A percentile compares a stretch with the other conserved stretches of the same genome.
phyloP scores from a whole-genome alignment of 2,329 filamentous ascomycete species.

The Verticillium zaregamsianum region DNA sequence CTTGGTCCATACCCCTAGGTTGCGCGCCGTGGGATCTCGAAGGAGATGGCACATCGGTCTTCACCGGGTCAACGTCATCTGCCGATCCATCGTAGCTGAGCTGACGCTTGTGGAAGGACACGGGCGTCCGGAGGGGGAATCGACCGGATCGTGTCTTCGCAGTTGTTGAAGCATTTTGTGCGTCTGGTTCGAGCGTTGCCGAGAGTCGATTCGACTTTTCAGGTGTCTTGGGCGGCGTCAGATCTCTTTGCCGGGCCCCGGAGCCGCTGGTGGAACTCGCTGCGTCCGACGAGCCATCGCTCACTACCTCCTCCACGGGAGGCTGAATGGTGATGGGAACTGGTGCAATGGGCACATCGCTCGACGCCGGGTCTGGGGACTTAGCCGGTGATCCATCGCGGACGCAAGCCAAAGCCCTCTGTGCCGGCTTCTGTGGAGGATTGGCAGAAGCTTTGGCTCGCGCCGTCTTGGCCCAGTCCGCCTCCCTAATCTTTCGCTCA shows the following conservation, averaged over 20 bases:
- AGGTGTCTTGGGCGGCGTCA: background rate
- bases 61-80: slow-evolving; percentile 2
- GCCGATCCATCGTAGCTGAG: background rate
- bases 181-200: background rate
- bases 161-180: background rate
- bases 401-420: background rate
- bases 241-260: background rate
- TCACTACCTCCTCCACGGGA: slow-evolving; percentile 1
- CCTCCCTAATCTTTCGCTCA: slow-evolving; percentile 67
- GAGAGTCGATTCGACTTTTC: background rate
- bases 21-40: background rate
- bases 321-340: slow-evolving; percentile 7
- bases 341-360: slow-evolving; percentile 1
- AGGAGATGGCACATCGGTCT: slow-evolving; percentile 1
- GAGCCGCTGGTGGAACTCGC: background rate
- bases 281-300: background rate
- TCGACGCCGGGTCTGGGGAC: background rate
- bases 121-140: background rate
- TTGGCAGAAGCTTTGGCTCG: background rate
- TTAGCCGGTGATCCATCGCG: background rate
- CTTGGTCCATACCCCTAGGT: background rate
- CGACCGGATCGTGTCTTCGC: background rate
- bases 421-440: background rate
- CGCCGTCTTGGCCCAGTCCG: slow-evolving; percentile 42
- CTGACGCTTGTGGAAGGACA: background rate